These are phyloP conservation scores for Truncatella angustata DNA, from an alignment of 2,329 filamentous ascomycete species.

Conservation along the genomic window DNA sequence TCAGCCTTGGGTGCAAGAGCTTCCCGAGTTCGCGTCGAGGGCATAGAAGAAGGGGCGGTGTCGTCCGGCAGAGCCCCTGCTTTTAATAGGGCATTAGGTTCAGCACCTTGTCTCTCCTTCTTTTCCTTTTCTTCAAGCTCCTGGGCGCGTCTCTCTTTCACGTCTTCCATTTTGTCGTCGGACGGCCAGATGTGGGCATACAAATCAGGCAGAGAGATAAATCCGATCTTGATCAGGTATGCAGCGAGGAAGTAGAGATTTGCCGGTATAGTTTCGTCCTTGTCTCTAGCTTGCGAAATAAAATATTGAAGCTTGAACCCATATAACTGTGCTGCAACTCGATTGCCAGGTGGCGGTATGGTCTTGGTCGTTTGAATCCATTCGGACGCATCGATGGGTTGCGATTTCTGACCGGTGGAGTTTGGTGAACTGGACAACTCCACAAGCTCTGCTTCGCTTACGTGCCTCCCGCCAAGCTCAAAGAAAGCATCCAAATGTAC, in stretches of 20 bases:
- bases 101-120: constrained; percentile 66
- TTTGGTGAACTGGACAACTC: constrained; percentile 45
- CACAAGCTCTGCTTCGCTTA: constrained; percentile 57
- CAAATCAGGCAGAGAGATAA: constrained; percentile 86
- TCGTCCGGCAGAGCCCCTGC: constrained; percentile 88
- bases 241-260: constrained; percentile 92
- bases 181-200: constrained; percentile 88
- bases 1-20: constrained; percentile 48
- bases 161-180: constrained; percentile 77
- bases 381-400: constrained; percentile 37
- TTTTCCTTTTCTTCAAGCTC: constrained; percentile 78
- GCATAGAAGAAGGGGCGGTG: constrained; percentile 50
- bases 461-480: constrained; percentile 73
- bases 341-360: constrained; percentile 80
- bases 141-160: constrained; percentile 68
- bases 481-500: constrained; percentile 83
- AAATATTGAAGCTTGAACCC: constrained; percentile 98
- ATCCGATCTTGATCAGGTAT: constrained; percentile 93
- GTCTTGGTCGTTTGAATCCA: constrained; percentile 84
- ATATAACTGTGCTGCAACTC: constrained; percentile 87
- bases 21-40: constrained; percentile 48
- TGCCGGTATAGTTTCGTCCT: constrained; percentile 76
- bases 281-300: constrained; percentile 72
- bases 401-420: constrained; percentile 38
- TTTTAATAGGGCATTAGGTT: constrained; percentile 80